Base-by-base conservation (phyloP, 2,329 filamentous ascomycete species). In the Teratosphaeria epicoccoides region DNA sequence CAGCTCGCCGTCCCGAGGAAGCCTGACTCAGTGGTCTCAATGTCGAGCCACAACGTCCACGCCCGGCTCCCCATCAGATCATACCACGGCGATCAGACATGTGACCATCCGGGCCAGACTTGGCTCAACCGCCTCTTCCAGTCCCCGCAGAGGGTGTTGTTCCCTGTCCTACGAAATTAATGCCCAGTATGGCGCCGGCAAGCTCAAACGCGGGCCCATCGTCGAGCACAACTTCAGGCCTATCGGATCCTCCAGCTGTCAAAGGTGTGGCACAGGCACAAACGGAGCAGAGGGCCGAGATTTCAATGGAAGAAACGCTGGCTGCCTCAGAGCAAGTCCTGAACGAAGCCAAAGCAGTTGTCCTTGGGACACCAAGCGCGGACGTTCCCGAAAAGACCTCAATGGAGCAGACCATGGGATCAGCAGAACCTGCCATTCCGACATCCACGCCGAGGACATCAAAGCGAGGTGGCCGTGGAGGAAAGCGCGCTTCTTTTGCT, bases 201-300 rank as follows among this genome's bases (percentile, higher is more conserved):
- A 22, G 33, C 33, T 22, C 14, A 14, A 40, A 40, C 11, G 33
- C 33, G n/a, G 33, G 33, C 14, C 33, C n/a, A 9, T 40, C 33
- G 33, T 40, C 33, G 33, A 40, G 33, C 6, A 40, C n/a, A 40
- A 40, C 33, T 17, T 40, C 14, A 40, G 33, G 33, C 33, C n/a
- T 40, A 17, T 40, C 33, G 33, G 33, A 40, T 40, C 33, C 33
- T 17, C n/a, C 33, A 40, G 33, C 33, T 40, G 20, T 17, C 33
- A 17, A 40, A 14, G 7, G 20, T 40, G 33, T 40, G 33, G 33
- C 6, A 20, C 33, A 40, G n/a, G 2, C 14, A 40, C 33, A 40
- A 17, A 57, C 62, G 40, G 61, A 54, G 49, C 55, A 56, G 4
- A 62, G 60, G 14, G 62, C 63, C 47, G 61, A 20, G 1, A 17